Conservation (phyloP, 75 land plant genomes). For the Larix kaempferi region DNA sequence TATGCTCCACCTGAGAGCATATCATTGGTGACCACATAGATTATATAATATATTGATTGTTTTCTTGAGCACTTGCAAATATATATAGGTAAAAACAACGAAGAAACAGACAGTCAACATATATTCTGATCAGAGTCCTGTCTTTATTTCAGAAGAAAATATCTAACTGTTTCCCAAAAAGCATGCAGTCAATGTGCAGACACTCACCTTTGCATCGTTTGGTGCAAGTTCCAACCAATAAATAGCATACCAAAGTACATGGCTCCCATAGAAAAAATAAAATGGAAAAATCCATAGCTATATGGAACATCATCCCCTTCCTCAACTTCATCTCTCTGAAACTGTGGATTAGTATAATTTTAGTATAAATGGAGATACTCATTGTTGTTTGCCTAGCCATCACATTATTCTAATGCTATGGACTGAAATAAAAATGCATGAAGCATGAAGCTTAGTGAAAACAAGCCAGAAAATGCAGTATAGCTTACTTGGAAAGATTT, state of each 20-base stretch:
- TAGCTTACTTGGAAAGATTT: constrained; percentile 66
- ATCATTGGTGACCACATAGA: not conserved
- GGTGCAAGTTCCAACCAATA: constrained; percentile 82
- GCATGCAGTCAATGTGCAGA: not conserved
- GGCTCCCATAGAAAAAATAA: constrained; percentile 92
- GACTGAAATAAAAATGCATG: not conserved
- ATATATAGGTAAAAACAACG: not conserved
- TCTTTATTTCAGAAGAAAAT: not conserved
- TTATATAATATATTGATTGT: not conserved
- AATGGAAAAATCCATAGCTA: constrained; percentile 95
- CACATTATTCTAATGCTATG: not conserved
- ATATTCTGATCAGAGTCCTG: not conserved
- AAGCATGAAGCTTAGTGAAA: not conserved
- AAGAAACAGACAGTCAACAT: not conserved
- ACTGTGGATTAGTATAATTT: constrained; percentile 34
- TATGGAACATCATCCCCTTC: constrained; percentile 83
- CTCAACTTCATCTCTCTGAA: constrained; percentile 43
- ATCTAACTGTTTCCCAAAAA: not conserved
- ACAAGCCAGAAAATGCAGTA: not conserved
- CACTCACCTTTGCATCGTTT: constrained; percentile 72
- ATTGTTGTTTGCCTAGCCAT: not conserved
- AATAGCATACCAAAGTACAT: constrained; percentile 98
- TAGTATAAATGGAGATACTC: not conserved
- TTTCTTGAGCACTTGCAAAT: not conserved
- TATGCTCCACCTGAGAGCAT: constrained; percentile 71